Evolutionary conservation across 129 eudicot species (phyloP), one percentile per base, ranked within the genome.

Genomic region (Smallanthus sonchifolius): DNA sequence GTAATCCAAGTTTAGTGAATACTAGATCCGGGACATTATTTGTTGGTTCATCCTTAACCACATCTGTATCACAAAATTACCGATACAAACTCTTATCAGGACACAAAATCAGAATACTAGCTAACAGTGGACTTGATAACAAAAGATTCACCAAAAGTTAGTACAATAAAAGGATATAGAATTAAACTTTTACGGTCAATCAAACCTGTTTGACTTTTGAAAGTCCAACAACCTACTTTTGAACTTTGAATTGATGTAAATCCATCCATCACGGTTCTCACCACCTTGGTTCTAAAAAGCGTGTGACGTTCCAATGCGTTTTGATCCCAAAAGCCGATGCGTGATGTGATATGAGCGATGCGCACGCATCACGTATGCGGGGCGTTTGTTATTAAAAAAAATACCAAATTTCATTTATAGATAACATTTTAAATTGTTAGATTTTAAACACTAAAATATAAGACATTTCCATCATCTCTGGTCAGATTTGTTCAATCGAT

Each of bases 1-100:
- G 99, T 87, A 95, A 57, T 61, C 99, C 97, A 75, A 91, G 91
- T 85, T 95, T 95, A 8, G 92, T 76, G 77, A 91, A 95, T 76
- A 95, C 88, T 34, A 88, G 9, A 81, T 95, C 99, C 1, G 97
- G 96, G 42, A 94, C 90, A 84, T 94, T 94, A 84, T 94, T 94
- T 67, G 99, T 91, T 0, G 96, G 96, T 69, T 95, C 97, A 87
- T 95, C 92, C 79, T 75, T 84, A 54, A 92, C 98, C 49, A 92
- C 90, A 84, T 90, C 96, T 90, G 86, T 73, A 87, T 38, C 77
- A 45, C 40, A 54, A 28, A 34, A 60, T 70, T 51, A 51, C 6
- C 45, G 36, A 52, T 70, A 16, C 10, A 16, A n/a, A 55, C 43
- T 37, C 38, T 24, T 4, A 64, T 64, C 69, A 38, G 47, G 14